Base-by-base conservation (phyloP, 2,329 filamentous ascomycete species). In the Pseudogymnoascus sp. region DNA sequence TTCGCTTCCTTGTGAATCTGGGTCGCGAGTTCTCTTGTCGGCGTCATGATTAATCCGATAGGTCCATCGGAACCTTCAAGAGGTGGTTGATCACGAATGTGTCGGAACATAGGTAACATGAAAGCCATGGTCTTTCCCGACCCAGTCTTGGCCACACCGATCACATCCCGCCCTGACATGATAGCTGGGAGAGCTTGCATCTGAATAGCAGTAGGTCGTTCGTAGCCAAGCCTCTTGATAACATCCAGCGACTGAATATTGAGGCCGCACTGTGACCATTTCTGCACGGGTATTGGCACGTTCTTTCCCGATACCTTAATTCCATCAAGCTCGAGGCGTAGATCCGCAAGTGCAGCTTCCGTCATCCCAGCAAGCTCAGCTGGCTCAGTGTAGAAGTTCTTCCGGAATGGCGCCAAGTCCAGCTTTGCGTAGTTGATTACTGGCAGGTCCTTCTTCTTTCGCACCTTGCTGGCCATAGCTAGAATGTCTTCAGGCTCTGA, bases 101-200 rank as follows among this genome's bases (percentile, higher is more conserved):
- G 94, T 61, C 94, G 86, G 73, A 99, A 97, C 91, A 97, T 97
- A 37, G 94, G 94, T 47, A 99, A 82, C 30, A 96, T 77, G 72
- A 97, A 99, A 5, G 94, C 94, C 69, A 97, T 86, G 0, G 94
- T 99, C 78, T 99, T 99, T 72, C 94, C 94, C 25, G 94, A 97
- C 4, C 94, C 94, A 25, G 94, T 99, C 78, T 97, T 97, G 16
- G 94, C 94, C 60, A 99, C 92, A 66, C 92, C 94, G 65, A 99
- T 91, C 37, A 97, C 89, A 77, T 99, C 94, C 67, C 92, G 86
- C 8, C 94, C 94, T 28, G 92, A 96, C 90, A 97, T 97, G 69
- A 97, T 90, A 8, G 92, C 87, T 1, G 94, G 94, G 63, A 97
- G 86, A 2, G 94, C 94, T 74, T 99, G 94, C 74, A 92, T 87